Percentiles rank a stretch among this genome's conserved stretches.
Conservation (phyloP, 2,329 filamentous ascomycete species). For the Diaporthe nobilis region DNA sequence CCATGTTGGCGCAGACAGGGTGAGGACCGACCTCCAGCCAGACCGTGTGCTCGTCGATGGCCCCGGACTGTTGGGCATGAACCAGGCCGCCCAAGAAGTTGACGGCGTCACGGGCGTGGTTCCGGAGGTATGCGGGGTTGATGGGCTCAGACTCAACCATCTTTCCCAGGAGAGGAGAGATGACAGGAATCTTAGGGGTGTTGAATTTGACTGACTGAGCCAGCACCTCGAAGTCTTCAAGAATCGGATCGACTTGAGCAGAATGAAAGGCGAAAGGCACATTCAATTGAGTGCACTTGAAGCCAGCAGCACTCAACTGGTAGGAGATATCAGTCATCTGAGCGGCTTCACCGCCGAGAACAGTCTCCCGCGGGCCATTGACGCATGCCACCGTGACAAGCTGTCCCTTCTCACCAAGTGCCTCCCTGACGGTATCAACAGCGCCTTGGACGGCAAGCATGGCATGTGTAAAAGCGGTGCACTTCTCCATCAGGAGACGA, state of each 20-base stretch:
- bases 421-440: constrained; percentile 66
- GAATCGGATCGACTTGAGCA: constrained; percentile 66
- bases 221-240: constrained; percentile 69
- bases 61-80: constrained; percentile 68
- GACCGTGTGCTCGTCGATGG: constrained; percentile 75
- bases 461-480: constrained; percentile 75
- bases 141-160: constrained; percentile 72
- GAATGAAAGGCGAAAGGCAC: constrained; percentile 70
- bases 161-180: constrained; percentile 77
- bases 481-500: constrained; percentile 74
- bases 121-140: constrained; percentile 73
- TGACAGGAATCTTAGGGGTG: constrained; percentile 68
- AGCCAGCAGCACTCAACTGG: constrained; percentile 49
- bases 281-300: constrained; percentile 62
- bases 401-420: constrained; percentile 58
- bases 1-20: constrained; percentile 77
- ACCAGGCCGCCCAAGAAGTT: constrained; percentile 76
- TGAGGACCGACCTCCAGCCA: constrained; percentile 84
- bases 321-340: constrained; percentile 61
- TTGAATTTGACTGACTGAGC: constrained; percentile 56
- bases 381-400: constrained; percentile 75
- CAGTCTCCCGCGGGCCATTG: constrained; percentile 82
- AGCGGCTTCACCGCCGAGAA: constrained; percentile 67
- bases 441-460: constrained; percentile 66
- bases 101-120: constrained; percentile 77